Conservation (phyloP, 805 yeast genomes). For the Pichia cephalocereana region DNA sequence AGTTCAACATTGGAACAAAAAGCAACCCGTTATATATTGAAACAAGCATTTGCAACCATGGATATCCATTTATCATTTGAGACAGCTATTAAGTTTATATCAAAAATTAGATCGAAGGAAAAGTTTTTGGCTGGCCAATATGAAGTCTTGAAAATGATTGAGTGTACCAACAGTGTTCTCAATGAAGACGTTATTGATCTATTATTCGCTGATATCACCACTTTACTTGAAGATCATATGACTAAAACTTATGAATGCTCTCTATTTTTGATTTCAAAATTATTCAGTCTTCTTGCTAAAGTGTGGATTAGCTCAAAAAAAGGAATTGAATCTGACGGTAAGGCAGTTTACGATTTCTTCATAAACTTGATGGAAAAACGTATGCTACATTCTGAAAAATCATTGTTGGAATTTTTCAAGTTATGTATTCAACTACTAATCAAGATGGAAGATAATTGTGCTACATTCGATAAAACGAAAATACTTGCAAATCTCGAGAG, state of each 20-base stretch:
- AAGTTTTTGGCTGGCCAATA: constrained; percentile 10
- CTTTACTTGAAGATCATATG: constrained; percentile 13
- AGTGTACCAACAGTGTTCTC: not conserved
- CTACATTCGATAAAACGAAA: not conserved
- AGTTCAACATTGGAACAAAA: constrained; percentile 11
- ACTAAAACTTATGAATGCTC: constrained; percentile 33
- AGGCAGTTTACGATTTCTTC: constrained; percentile 41
- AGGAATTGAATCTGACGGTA: constrained; percentile 28
- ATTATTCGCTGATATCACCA: constrained; percentile 9
- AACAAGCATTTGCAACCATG: not conserved
- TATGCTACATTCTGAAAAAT: constrained; percentile 31
- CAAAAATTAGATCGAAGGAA: constrained; percentile 7
- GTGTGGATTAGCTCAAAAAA: constrained; percentile 19
- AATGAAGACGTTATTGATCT: constrained; percentile 5
- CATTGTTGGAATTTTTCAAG: constrained; percentile 25
- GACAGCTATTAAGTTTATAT: constrained; percentile 5
- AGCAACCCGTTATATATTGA: constrained; percentile 7
- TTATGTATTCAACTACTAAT: constrained; percentile 20
- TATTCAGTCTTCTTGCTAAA: constrained; percentile 21
- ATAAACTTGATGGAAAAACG: constrained; percentile 30
- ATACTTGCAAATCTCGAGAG: not conserved
- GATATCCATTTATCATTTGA: not conserved
- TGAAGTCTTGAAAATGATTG: constrained; percentile 9
- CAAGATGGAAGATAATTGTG: not conserved
- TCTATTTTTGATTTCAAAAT: constrained; percentile 24